Base-by-base conservation (phyloP, 441 rosid genomes). In the Bruguiera hainesii region DNA sequence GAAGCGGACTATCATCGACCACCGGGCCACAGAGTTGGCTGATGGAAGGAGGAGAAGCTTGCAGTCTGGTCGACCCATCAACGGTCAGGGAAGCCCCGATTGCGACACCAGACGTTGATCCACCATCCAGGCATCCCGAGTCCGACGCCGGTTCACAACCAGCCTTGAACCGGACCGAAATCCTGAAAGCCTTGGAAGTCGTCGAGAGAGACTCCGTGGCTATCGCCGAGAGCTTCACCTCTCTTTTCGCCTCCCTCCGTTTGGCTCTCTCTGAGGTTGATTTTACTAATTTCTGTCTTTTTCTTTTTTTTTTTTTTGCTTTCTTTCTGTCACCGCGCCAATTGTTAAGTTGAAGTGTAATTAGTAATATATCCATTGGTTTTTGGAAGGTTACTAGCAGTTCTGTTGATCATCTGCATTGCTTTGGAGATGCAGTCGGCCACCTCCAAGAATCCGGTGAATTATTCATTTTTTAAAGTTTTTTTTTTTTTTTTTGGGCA, bases 351-450 rank as follows among this genome's bases (percentile, higher is more conserved):
- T 13, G 6, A 2, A 20, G 48, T 3, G 48, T 42, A 42, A 42
- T 42, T 11, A 42, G 0, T 42, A 11, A 42, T 2, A 42, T 11
- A 42, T 42, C 48, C 48, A 37, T n/a, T 10, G 10, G 46, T 37
- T 37, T 37, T 37, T 37, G 48, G 48, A 11, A 91, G 98, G 93
- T 82, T 55, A 87, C 89, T 15, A 69, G 78, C 29, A 78, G 79
- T 78, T 85, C 96, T 1, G 89, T 84, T 58, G 96, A 94, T 69
- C 97, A 91, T 68, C 88, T 91, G 91, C 79, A 74, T 48, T 91
- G 96, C 79, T 91, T 91, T 59, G 88, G 87, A 19, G 96, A 89
- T 63, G 94, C 96, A 49, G 84, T 86, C 0, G 97, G 95, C 42
- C 84, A 82, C 49, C 86, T 91, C 68, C 98, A 91, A 63, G 98